Percentiles rank a stretch among this genome's conserved stretches.
These are phyloP conservation scores for Medicago lupulina DNA, from an alignment of 306 rosid genomes.

Conservation along the genomic window DNA sequence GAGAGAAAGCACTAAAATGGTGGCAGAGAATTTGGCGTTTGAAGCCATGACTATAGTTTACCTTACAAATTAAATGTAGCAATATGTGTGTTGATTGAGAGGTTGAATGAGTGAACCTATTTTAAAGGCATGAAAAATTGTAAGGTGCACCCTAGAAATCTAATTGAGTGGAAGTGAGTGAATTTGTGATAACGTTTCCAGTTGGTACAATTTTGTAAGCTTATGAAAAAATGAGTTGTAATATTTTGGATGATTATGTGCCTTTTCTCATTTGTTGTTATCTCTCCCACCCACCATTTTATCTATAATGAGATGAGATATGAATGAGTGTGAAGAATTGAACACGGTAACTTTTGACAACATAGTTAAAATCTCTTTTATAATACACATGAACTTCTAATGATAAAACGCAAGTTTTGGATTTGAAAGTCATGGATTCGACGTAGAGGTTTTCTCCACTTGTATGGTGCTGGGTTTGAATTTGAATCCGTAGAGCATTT, in stretches of 20 bases:
- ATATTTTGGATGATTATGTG: conserved; percentile 5
- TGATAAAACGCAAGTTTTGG: no score
- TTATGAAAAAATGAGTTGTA: conserved; percentile 31
- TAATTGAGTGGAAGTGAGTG: conserved; percentile 60
- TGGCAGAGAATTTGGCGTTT: conserved; percentile 57
- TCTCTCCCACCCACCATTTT: conserved; percentile 18
- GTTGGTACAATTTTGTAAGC: conserved; percentile 58
- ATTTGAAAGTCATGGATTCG: no score
- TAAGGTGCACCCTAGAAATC: conserved; percentile 46
- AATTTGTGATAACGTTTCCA: conserved; percentile 51
- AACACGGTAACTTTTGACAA: no score
- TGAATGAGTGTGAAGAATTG: no score
- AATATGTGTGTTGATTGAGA: conserved; percentile 7
- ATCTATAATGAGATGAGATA: no score
- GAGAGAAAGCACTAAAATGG: conserved; percentile 57
- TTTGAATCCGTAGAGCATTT: no score
- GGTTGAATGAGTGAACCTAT: conserved; percentile 21
- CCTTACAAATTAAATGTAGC: not conserved
- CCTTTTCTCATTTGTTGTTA: not conserved
- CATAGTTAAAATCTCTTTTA: no score
- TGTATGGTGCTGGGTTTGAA: no score
- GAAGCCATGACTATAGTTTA: conserved; percentile 45
- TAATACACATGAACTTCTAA: no score
- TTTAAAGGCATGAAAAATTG: conserved; percentile 51
- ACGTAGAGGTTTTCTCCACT: no score